A percentile compares a stretch with the other conserved stretches of the same genome.
These are phyloP conservation scores for Hyphopichia burtonii DNA, from an alignment of 1,139 yeast genomes.

Conservation along the genomic window DNA sequence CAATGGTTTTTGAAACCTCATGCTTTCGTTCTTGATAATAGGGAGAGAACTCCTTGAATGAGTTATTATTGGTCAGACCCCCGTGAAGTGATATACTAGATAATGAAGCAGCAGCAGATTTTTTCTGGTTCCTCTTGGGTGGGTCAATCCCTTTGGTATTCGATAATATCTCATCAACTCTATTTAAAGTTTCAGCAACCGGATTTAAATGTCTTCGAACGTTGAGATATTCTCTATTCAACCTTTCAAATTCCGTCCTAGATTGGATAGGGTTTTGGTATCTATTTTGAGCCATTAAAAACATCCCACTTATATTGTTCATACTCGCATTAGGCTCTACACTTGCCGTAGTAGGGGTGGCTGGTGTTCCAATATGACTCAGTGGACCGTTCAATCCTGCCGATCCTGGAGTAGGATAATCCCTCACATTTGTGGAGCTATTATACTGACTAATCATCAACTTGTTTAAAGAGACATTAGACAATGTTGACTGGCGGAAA, in stretches of 20 bases:
- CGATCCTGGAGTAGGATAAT: constrained; percentile 13
- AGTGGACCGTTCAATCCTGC: background rate
- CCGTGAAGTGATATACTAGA: constrained; percentile 5
- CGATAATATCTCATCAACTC: constrained; percentile 31
- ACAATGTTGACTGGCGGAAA: constrained; percentile 34
- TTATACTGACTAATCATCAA: constrained; percentile 43
- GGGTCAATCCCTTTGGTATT: constrained; percentile 20
- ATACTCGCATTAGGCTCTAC: constrained; percentile 9
- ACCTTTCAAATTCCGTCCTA: constrained; percentile 72
- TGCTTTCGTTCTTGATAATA: constrained; percentile 31
- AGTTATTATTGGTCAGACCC: constrained; percentile 21
- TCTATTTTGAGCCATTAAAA: constrained; percentile 32
- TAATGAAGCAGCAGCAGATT: constrained; percentile 6
- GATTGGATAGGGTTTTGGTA: constrained; percentile 55
- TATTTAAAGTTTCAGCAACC: constrained; percentile 56
- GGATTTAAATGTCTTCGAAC: constrained; percentile 73
- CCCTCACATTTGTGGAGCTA: constrained; percentile 23
- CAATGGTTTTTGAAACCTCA: constrained; percentile 26
- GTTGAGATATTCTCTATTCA: constrained; percentile 70
- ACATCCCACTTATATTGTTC: constrained; percentile 30
- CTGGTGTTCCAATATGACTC: background rate
- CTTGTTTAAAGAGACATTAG: constrained; percentile 44
- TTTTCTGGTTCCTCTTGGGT: constrained; percentile 18
- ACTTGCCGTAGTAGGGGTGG: constrained; percentile 3
- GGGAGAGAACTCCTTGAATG: constrained; percentile 37